These are phyloP conservation scores for Mycena metata DNA, from an alignment of 768 basidiomycete genomes.

Conservation along the genomic window DNA sequence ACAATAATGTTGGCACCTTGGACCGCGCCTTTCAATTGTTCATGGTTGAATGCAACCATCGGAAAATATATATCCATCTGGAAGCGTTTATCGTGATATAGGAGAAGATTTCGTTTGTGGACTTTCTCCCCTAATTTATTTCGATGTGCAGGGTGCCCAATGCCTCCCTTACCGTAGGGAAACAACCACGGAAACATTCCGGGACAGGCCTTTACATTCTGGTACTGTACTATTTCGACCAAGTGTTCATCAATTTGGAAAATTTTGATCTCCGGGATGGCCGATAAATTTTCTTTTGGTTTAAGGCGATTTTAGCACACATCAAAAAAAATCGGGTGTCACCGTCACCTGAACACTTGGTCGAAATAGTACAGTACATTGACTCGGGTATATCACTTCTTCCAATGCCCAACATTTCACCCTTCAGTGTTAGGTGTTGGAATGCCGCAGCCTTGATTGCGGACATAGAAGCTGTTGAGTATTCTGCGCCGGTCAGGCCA, in stretches of 20 bases:
- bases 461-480: conserved; percentile 12
- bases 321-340: too few relatives aligned
- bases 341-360: too few relatives aligned
- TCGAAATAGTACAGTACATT: too few relatives aligned
- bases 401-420: background rate
- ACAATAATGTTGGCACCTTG: conserved; percentile 47
- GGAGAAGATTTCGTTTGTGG: conserved; percentile 45
- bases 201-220: too few relatives aligned
- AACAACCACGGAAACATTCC: conserved; percentile 57
- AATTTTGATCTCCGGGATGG: too few relatives aligned
- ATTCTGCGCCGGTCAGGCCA: conserved; percentile 47
- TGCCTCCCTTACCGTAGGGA: conserved; percentile 52
- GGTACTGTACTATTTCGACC: too few relatives aligned
- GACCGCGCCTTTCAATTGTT: conserved; percentile 50
- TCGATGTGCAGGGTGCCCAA: conserved; percentile 34
- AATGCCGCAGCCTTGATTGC: background rate
- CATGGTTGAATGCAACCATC: conserved; percentile 56
- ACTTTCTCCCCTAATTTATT: conserved; percentile 30
- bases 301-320: too few relatives aligned
- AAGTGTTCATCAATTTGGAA: too few relatives aligned
- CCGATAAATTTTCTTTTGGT: too few relatives aligned
- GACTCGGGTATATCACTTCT: background rate
- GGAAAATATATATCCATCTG: conserved; percentile 47
- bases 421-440: background rate
- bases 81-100: conserved; percentile 50